Percentiles rank a stretch among this genome's conserved stretches.
These are phyloP conservation scores for Albatrellus ellisii DNA, from an alignment of 768 basidiomycete species.

Conservation along the genomic window DNA sequence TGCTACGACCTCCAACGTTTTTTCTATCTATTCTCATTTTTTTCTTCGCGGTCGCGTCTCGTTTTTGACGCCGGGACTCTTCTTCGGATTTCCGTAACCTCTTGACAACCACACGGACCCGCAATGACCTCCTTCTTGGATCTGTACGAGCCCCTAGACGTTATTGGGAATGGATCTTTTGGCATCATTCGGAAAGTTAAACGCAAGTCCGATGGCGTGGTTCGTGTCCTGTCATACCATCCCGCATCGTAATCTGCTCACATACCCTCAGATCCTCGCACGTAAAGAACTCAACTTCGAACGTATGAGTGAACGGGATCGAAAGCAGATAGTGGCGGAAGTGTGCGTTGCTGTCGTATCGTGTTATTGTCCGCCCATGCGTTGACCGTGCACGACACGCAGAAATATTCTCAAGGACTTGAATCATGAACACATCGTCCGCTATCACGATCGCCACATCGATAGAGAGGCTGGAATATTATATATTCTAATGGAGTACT, in stretches of 20 bases:
- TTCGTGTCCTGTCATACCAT: conserved; percentile 27
- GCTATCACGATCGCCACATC: conserved; percentile 85
- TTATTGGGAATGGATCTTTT: conserved; percentile 96
- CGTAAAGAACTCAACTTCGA: conserved; percentile 97
- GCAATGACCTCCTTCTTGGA: conserved; percentile 37
- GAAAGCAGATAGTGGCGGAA: conserved; percentile 95
- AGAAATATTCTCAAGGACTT: conserved; percentile 97
- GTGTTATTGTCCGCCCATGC: no score
- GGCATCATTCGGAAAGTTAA: conserved; percentile 94
- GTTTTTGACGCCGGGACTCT: background rate
- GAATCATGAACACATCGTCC: conserved; percentile 92
- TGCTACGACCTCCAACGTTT: background rate
- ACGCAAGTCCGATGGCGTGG: conserved; percentile 70
- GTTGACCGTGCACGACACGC: no score
- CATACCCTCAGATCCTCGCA: conserved; percentile 50
- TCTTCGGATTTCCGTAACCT: no score
- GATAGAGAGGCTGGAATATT: conserved; percentile 85
- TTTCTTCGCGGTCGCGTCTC: background rate
- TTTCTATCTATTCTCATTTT: background rate
- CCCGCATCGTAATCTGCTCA: conserved; percentile 4
- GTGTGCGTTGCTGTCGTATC: conserved; percentile 48
- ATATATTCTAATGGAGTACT: conserved; percentile 99
- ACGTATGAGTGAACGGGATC: conserved; percentile 89
- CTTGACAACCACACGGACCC: no score
- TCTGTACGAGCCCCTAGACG: conserved; percentile 75